A percentile compares a stretch with the other conserved stretches of the same genome.
phyloP scores from a whole-genome alignment of 257 asterid genomes.

The Jaltomata sinuosa region DNA sequence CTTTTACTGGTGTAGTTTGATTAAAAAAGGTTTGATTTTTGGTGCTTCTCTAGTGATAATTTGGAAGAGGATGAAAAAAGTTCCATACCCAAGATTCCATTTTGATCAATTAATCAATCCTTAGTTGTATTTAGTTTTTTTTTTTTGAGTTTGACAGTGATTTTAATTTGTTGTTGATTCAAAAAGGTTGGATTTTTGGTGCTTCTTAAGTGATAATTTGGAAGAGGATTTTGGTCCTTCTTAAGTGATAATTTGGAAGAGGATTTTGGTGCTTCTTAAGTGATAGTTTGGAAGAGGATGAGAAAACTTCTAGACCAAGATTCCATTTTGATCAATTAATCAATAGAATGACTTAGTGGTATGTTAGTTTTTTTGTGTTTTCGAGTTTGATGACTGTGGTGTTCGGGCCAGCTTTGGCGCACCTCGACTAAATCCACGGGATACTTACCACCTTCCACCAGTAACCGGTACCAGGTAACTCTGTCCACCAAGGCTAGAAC shows the following conservation, averaged over 20 bases:
- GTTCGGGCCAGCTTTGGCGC: no score
- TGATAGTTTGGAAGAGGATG: slow-evolving; percentile 41
- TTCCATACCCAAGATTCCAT: slow-evolving; percentile 45
- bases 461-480: no score
- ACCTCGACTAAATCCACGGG: no score
- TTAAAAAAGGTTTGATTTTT: slow-evolving; percentile 30
- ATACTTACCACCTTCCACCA: no score
- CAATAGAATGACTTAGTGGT: neutral
- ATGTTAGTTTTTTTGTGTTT: neutral
- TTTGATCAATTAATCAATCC: no score
- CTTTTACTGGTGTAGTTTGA: slow-evolving; percentile 7
- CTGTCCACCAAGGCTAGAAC: no score
- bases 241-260: slow-evolving; percentile 44
- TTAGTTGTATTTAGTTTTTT: no score
- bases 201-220: slow-evolving; percentile 41
- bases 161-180: slow-evolving; percentile 15
- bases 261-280: slow-evolving; percentile 53
- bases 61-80: slow-evolving; percentile 43
- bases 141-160: no score
- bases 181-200: slow-evolving; percentile 59
- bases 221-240: slow-evolving; percentile 59
- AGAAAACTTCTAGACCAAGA: slow-evolving; percentile 32
- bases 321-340: slow-evolving; percentile 5
- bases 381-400: no score
- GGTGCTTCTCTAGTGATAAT: slow-evolving; percentile 43